Conservation (phyloP, 2,329 filamentous ascomycete genomes). For the Dryadomyces quercus-mongolicae region DNA sequence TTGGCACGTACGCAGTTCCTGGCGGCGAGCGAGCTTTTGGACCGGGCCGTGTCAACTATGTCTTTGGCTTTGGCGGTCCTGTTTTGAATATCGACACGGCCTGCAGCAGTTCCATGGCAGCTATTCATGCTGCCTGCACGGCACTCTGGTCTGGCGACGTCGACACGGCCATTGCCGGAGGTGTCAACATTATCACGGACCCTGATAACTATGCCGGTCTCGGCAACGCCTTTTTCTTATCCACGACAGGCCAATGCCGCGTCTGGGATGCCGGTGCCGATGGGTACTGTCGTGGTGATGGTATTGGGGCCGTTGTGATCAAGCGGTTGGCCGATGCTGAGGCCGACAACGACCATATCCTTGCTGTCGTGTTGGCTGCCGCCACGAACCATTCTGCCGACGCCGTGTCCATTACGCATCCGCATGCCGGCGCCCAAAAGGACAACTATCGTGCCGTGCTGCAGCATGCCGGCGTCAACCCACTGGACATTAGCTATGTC, state of each 20-base stretch:
- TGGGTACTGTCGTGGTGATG: slow-evolving; percentile 46
- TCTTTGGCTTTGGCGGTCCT: slow-evolving; percentile 62
- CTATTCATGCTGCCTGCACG: slow-evolving; percentile 61
- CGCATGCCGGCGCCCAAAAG: slow-evolving; percentile 45
- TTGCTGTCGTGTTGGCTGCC: slow-evolving; percentile 48
- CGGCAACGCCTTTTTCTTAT: slow-evolving; percentile 64
- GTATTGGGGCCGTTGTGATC: slow-evolving; percentile 27
- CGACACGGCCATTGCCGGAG: slow-evolving; percentile 69
- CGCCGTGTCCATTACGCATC: slow-evolving; percentile 50
- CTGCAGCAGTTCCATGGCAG: slow-evolving; percentile 60
- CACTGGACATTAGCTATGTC: slow-evolving; percentile 49
- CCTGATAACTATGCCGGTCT: slow-evolving; percentile 67
- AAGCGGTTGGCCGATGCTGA: slow-evolving; percentile 34
- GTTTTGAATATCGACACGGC: slow-evolving; percentile 65
- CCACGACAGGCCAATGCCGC: slow-evolving; percentile 61
- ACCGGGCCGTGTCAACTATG: slow-evolving; percentile 56
- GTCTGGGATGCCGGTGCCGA: slow-evolving; percentile 35
- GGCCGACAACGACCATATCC: slow-evolving; percentile 31
- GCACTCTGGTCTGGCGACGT: slow-evolving; percentile 63
- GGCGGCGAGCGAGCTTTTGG: slow-evolving; percentile 27
- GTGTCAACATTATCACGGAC: slow-evolving; percentile 67
- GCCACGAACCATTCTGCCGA: slow-evolving; percentile 53
- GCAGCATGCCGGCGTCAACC: slow-evolving; percentile 41
- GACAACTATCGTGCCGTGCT: slow-evolving; percentile 44
- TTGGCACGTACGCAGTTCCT: slow-evolving; percentile 43